These are phyloP conservation scores for Phaffia australis DNA, from an alignment of 768 basidiomycete genomes.

Conservation along the genomic window DNA sequence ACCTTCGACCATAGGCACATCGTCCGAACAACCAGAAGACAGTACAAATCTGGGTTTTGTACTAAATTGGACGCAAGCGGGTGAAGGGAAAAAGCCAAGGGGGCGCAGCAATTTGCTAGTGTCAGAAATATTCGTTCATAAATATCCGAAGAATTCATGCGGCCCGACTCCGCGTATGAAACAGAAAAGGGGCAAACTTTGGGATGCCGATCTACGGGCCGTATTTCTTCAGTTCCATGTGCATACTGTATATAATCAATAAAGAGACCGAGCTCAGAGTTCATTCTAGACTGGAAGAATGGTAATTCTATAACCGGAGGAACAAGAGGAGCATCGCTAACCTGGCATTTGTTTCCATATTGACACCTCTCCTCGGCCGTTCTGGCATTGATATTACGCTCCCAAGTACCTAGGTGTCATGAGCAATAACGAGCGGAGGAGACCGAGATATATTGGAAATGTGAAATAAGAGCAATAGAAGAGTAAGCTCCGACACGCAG, in stretches of 20 bases:
- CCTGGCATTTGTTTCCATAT: conserved; percentile 21
- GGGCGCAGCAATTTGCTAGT: conserved; percentile 9
- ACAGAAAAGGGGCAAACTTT: conserved; percentile 1
- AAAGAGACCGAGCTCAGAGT: too few species aligned
- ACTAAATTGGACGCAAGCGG: too few species aligned
- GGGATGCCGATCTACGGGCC: conserved; percentile 22
- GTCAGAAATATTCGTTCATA: neutral
- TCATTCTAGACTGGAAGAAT: neutral
- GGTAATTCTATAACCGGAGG: neutral
- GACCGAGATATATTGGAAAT: too few species aligned
- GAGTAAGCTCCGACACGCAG: neutral
- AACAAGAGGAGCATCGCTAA: neutral
- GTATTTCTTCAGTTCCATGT: conserved; percentile 20
- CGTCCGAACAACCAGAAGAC: conserved; percentile 22
- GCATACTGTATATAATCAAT: conserved; percentile 11
- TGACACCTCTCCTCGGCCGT: conserved; percentile 20
- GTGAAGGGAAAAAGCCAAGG: neutral
- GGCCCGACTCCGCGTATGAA: too few species aligned
- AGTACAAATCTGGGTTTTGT: conserved; percentile 22
- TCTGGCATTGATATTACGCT: conserved; percentile 8
- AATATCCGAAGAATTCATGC: too few species aligned
- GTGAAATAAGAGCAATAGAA: neutral
- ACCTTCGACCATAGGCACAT: conserved; percentile 22
- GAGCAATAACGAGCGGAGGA: too few species aligned
- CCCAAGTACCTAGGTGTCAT: conserved; percentile 8